Conservation (phyloP, 805 yeast species). For the Pichia sporocuriosa region DNA sequence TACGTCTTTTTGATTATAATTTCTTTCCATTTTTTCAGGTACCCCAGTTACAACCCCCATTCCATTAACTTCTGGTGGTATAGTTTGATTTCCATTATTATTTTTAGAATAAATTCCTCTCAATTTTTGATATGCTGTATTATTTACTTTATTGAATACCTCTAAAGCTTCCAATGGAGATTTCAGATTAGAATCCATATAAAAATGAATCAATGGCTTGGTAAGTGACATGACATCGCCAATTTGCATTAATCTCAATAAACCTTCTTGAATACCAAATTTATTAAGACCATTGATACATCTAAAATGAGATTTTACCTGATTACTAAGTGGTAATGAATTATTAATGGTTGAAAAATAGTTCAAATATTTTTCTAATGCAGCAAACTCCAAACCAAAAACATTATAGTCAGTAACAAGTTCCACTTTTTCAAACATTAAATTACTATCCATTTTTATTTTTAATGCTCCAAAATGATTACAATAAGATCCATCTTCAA, state of each 20-base stretch:
- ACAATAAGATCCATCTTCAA: conserved; percentile 65
- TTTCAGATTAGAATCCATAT: conserved; percentile 40
- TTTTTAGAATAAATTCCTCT: neutral
- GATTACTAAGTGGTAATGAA: neutral
- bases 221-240: conserved; percentile 74
- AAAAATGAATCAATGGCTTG: conserved; percentile 49
- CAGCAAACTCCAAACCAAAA: conserved; percentile 40
- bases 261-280: conserved; percentile 58
- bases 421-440: conserved; percentile 70
- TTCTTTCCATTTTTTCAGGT: no score
- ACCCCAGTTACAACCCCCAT: no score
- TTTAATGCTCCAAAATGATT: conserved; percentile 55
- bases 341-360: conserved; percentile 20
- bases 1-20: no score
- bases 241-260: conserved; percentile 66
- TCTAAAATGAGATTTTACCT: conserved; percentile 6
- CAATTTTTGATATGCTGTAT: conserved; percentile 13
- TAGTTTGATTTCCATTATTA: neutral
- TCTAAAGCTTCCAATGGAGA: conserved; percentile 48
- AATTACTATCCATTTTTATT: conserved; percentile 52
- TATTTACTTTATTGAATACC: conserved; percentile 34
- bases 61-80: neutral
- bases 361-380: conserved; percentile 35
- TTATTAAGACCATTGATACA: conserved; percentile 38
- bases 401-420: conserved; percentile 40